Evolutionary conservation across 495 filamentous ascomycete species (phyloP).

Genomic region (Aspergillus incahuasiensis): DNA sequence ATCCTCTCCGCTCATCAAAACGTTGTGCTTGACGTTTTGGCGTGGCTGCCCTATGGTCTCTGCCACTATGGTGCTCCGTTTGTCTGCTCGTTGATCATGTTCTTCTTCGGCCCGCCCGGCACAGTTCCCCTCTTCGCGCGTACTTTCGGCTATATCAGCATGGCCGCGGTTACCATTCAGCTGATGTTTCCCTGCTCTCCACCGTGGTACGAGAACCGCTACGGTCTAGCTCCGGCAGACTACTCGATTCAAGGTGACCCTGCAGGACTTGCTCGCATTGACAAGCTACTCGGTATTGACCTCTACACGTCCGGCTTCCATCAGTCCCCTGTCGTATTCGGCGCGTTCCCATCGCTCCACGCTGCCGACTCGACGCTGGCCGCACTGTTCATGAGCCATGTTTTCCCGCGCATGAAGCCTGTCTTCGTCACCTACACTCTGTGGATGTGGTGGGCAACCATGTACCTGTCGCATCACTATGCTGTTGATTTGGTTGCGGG

Average conservation of each 20-base stretch:
- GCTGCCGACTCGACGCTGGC: constrained; percentile 81
- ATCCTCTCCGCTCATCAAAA: constrained; percentile 85
- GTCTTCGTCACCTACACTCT: constrained; percentile 75
- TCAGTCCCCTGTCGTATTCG: constrained; percentile 86
- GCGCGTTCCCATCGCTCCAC: constrained; percentile 89
- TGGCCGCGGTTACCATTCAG: constrained; percentile 79
- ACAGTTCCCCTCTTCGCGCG: constrained; percentile 79
- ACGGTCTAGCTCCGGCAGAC: constrained; percentile 83
- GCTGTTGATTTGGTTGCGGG: constrained; percentile 88
- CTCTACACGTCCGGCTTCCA: constrained; percentile 88
- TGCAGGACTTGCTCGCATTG: constrained; percentile 82
- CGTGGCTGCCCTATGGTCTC: constrained; percentile 90
- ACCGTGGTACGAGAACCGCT: constrained; percentile 90
- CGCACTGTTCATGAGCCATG: constrained; percentile 85
- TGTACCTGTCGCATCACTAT: constrained; percentile 96
- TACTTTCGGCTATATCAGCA: constrained; percentile 88
- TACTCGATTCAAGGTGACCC: constrained; percentile 86
- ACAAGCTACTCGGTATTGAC: constrained; percentile 81
- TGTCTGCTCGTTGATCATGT: constrained; percentile 70
- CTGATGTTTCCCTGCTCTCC: constrained; percentile 87
- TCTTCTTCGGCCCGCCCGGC: constrained; percentile 82
- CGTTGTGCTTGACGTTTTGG: constrained; percentile 75
- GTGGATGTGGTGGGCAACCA: constrained; percentile 98
- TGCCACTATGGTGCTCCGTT: constrained; percentile 81
- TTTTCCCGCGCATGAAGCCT: constrained; percentile 74